phyloP scores from a whole-genome alignment of 331 rosid genomes.

The Ulmus americana region DNA sequence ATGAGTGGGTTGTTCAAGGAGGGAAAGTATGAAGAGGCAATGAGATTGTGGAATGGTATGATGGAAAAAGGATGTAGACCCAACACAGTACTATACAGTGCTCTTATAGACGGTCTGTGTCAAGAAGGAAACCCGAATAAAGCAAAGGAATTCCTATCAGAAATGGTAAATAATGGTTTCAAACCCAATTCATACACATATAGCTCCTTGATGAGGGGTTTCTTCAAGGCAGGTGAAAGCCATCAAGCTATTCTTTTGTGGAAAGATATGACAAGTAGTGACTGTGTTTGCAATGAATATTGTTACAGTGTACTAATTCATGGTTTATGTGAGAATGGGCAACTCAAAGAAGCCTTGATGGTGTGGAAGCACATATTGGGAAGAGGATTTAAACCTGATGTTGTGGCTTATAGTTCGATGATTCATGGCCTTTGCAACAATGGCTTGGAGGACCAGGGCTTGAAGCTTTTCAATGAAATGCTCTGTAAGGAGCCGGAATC shows the following conservation, averaged over 20 bases:
- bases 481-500: slow-evolving; percentile 48
- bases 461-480: slow-evolving; percentile 79
- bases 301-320: slow-evolving; percentile 64
- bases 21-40: slow-evolving; percentile 56
- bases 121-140: slow-evolving; percentile 61
- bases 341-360: slow-evolving; percentile 64
- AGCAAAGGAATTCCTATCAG: slow-evolving; percentile 47
- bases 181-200: slow-evolving; percentile 63
- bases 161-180: slow-evolving; percentile 55
- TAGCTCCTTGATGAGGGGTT: slow-evolving; percentile 75
- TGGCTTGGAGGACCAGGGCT: slow-evolving; percentile 57
- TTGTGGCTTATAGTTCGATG: slow-evolving; percentile 82
- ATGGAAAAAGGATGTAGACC: slow-evolving; percentile 53
- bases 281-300: slow-evolving; percentile 38
- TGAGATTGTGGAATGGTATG: slow-evolving; percentile 69
- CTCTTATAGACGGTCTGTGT: slow-evolving; percentile 76
- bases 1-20: slow-evolving; percentile 77
- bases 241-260: slow-evolving; percentile 60
- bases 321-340: slow-evolving; percentile 69
- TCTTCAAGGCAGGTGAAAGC: slow-evolving; percentile 46
- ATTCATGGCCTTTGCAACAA: slow-evolving; percentile 75
- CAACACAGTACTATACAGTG: slow-evolving; percentile 58
- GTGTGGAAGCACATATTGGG: slow-evolving; percentile 73
- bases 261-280: slow-evolving; percentile 54
- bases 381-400: slow-evolving; percentile 68